Evolutionary conservation across 345 rosid genomes (phyloP).

Genomic region (Euphorbia tirucalli): DNA sequence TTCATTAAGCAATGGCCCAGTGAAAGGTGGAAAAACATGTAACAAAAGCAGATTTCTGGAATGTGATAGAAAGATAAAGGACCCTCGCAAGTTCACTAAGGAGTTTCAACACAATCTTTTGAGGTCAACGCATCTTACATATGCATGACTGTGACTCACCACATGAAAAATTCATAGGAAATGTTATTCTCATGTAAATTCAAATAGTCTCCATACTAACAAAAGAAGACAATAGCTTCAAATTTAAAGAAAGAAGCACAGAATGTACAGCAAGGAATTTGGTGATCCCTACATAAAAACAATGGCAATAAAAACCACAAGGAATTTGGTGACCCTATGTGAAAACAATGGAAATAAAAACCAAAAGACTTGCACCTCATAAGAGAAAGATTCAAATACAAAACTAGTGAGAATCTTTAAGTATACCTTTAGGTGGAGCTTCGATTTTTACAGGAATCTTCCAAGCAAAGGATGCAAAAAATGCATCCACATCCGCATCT

Average conservation of each 20-base stretch:
- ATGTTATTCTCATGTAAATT: background rate
- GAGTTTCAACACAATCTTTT: no score
- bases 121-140: no score
- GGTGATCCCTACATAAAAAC: background rate
- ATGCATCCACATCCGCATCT: slow-evolving; percentile 21
- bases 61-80: no score
- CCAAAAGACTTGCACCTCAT: background rate
- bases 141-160: background rate
- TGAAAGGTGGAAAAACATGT: no score
- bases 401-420: no score
- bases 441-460: slow-evolving; percentile 19
- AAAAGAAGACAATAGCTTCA: background rate
- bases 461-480: slow-evolving; percentile 33
- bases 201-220: background rate
- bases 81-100: no score
- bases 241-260: background rate
- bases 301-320: background rate
- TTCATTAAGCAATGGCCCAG: no score
- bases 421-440: slow-evolving; percentile 22
- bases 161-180: background rate
- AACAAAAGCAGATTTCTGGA: no score
- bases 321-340: no score
- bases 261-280: background rate
- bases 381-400: background rate
- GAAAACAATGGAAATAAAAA: no score